Conservation (phyloP, 169 alveolate species). For the Eimeria maxima region DNA sequence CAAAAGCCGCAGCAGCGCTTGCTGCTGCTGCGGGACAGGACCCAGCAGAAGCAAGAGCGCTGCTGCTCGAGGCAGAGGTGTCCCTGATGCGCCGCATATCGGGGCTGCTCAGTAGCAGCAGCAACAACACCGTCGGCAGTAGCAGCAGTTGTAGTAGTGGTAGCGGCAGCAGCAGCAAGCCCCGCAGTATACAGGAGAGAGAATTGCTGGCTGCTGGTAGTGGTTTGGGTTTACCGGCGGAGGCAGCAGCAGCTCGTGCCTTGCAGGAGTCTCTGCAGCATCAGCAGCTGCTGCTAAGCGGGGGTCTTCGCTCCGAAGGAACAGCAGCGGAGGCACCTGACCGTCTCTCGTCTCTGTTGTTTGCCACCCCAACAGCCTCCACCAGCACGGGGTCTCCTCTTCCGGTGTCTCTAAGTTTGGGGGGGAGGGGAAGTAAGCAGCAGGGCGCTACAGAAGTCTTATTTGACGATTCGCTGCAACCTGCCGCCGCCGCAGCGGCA, state of each 20-base stretch:
- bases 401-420: not conserved
- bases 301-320: not conserved
- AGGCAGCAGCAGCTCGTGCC: slow-evolving; percentile 9
- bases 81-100: slow-evolving; percentile 64
- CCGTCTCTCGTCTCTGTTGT: slow-evolving; percentile 4
- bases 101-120: slow-evolving; percentile 42
- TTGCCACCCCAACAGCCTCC: slow-evolving; percentile 15
- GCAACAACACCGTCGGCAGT: not conserved
- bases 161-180: not conserved
- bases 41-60: slow-evolving; percentile 12
- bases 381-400: slow-evolving; percentile 35
- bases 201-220: not conserved
- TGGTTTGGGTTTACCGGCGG: not conserved
- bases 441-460: not conserved
- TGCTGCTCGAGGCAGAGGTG: slow-evolving; percentile 51
- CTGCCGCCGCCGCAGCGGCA: slow-evolving; percentile 9
- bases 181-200: slow-evolving; percentile 31
- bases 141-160: not conserved
- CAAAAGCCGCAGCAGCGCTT: slow-evolving; percentile 8
- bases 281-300: slow-evolving; percentile 17
- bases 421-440: slow-evolving; percentile 8
- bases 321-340: slow-evolving; percentile 8
- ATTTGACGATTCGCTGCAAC: slow-evolving; percentile 11
- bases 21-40: slow-evolving; percentile 23
- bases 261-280: slow-evolving; percentile 48